Percentiles rank a stretch among this genome's conserved stretches.
These are phyloP conservation scores for Croton laevigatus DNA, from an alignment of 441 rosid genomes.

Conservation along the genomic window DNA sequence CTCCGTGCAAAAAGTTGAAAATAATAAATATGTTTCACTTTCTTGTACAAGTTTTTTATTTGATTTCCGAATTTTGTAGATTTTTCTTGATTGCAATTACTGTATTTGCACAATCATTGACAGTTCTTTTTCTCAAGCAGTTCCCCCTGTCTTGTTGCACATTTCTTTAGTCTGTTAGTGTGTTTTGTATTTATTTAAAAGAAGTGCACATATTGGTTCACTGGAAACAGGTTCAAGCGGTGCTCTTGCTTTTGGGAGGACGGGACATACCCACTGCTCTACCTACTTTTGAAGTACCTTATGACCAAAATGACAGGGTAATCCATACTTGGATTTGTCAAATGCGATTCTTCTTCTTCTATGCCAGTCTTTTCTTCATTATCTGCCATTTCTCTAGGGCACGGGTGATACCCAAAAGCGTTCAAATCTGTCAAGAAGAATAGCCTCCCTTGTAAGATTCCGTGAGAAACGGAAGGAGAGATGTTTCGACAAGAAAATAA, in stretches of 20 bases:
- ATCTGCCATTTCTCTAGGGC: slow-evolving; percentile 33
- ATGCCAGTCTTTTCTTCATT: slow-evolving; percentile 20
- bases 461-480: slow-evolving; percentile 78
- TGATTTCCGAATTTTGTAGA: background rate
- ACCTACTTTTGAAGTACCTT: slow-evolving; percentile 49
- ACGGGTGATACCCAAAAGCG: slow-evolving; percentile 44
- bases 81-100: background rate
- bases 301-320: slow-evolving; percentile 52
- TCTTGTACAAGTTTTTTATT: background rate
- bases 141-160: background rate
- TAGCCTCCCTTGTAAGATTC: slow-evolving; percentile 77
- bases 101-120: background rate
- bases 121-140: background rate
- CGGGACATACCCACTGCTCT: slow-evolving; percentile 50
- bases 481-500: slow-evolving; percentile 79
- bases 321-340: slow-evolving; percentile 13
- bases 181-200: background rate
- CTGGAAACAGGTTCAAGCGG: slow-evolving; percentile 59
- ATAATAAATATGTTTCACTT: background rate
- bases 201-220: slow-evolving; percentile 17
- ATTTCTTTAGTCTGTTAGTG: background rate
- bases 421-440: slow-evolving; percentile 59
- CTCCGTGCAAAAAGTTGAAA: background rate
- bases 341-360: slow-evolving; percentile 5
- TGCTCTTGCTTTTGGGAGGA: slow-evolving; percentile 65